Conservation (phyloP, 2,329 filamentous ascomycete genomes). For the Colletotrichum liaoningense region DNA sequence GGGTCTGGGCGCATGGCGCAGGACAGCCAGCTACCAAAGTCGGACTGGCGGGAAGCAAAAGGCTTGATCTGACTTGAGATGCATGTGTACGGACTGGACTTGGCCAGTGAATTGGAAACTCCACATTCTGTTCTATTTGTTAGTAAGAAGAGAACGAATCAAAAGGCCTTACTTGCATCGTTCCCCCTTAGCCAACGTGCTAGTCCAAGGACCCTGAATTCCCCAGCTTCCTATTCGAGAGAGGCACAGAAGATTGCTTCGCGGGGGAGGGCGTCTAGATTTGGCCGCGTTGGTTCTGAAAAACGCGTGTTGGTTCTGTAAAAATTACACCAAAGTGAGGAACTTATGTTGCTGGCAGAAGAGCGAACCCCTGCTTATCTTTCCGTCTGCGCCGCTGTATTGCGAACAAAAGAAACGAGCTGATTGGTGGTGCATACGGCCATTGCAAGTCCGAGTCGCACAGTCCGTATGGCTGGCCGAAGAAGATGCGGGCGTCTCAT, state of each 20-base stretch:
- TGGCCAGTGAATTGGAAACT: not conserved
- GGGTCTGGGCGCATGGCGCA: too few relatives aligned
- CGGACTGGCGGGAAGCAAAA: not conserved
- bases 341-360: not conserved
- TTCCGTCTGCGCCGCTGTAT: not conserved
- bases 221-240: not conserved
- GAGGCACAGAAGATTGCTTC: not conserved
- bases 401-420: not conserved
- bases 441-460: too few relatives aligned
- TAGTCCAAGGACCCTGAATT: too few relatives aligned
- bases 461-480: too few relatives aligned
- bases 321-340: not conserved
- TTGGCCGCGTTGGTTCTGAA: not conserved
- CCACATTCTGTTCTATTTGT: not conserved
- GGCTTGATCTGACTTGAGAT: not conserved
- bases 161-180: not conserved
- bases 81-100: not conserved
- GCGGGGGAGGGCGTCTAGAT: not conserved
- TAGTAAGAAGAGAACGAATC: not conserved
- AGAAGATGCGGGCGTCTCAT: not conserved
- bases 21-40: not conserved
- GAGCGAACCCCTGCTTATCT: not conserved
- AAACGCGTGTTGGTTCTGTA: not conserved
- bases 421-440: not conserved
- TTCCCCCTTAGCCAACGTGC: not conserved